Percentiles rank a stretch among this genome's conserved stretches.
These are phyloP conservation scores for Paralagenidium karlingii DNA, from an alignment of 352 stramenopile genomes.

Conservation along the genomic window DNA sequence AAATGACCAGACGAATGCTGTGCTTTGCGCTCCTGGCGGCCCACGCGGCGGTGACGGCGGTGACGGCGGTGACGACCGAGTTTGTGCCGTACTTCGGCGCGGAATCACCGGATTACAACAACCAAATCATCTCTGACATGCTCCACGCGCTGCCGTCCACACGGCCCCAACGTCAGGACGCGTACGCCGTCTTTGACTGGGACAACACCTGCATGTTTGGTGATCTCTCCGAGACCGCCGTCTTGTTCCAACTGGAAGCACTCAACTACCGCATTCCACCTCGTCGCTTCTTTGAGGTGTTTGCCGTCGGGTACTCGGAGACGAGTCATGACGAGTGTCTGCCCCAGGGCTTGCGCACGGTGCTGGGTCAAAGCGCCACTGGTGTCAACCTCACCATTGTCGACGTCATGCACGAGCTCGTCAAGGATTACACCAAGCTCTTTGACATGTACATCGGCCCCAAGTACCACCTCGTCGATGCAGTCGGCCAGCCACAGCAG, in stretches of 20 bases:
- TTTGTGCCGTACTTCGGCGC: too few species aligned
- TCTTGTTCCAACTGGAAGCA: conserved; percentile 45
- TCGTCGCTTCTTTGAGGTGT: conserved; percentile 20
- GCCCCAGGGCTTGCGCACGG: conserved; percentile 20
- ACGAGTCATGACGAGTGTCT: conserved; percentile 32
- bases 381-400: conserved; percentile 28
- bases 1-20: too few species aligned
- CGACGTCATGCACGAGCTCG: conserved; percentile 12
- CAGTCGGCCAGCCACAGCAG: too few species aligned
- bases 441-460: conserved; percentile 39
- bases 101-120: conserved; percentile 46
- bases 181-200: conserved; percentile 46
- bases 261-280: conserved; percentile 35
- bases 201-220: conserved; percentile 59
- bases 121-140: conserved; percentile 21
- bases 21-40: too few species aligned
- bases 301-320: conserved; percentile 35
- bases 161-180: conserved; percentile 17
- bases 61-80: too few species aligned
- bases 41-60: too few species aligned
- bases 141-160: conserved; percentile 18
- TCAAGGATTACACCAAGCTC: conserved; percentile 29
- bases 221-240: conserved; percentile 49
- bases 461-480: conserved; percentile 25
- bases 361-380: conserved; percentile 24